These are phyloP conservation scores for Penicillium antarcticum DNA, from an alignment of 495 filamentous ascomycete genomes.

Conservation along the genomic window DNA sequence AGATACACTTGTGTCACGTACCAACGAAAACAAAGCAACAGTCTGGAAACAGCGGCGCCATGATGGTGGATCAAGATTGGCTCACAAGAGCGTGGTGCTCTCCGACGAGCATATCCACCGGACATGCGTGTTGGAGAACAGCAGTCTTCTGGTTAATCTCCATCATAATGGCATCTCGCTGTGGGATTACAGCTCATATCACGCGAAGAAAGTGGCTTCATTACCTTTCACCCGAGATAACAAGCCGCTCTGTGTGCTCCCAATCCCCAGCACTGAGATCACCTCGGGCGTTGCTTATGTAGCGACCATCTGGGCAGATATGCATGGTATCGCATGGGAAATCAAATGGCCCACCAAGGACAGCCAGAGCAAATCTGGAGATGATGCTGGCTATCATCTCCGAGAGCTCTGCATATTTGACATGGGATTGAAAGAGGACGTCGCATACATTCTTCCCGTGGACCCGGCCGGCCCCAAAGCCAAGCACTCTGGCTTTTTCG, in stretches of 20 bases:
- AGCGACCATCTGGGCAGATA: conserved; percentile 77
- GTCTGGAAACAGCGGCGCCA: conserved; percentile 71
- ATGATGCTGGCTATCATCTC: conserved; percentile 40
- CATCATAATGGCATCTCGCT: conserved; percentile 72
- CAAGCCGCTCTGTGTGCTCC: conserved; percentile 79
- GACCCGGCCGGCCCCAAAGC: conserved; percentile 79
- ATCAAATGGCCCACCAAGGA: conserved; percentile 43
- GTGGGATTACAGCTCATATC: conserved; percentile 68
- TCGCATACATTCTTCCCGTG: conserved; percentile 82
- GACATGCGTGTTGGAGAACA: conserved; percentile 70
- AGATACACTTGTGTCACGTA: conserved; percentile 75
- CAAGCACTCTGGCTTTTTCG: conserved; percentile 74
- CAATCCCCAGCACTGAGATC: conserved; percentile 63
- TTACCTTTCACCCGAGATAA: conserved; percentile 59
- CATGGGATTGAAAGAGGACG: conserved; percentile 66
- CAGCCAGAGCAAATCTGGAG: conserved; percentile 16
- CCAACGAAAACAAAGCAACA: conserved; percentile 72
- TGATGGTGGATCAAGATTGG: conserved; percentile 48
- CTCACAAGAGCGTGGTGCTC: conserved; percentile 66
- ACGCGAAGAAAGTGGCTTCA: conserved; percentile 54
- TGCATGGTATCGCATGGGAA: conserved; percentile 86
- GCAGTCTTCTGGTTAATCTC: conserved; percentile 76
- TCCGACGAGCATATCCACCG: conserved; percentile 76
- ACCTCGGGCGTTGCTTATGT: conserved; percentile 56
- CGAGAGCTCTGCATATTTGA: conserved; percentile 69